These are phyloP conservation scores for Cytospora schulzeri DNA, from an alignment of 2,329 filamentous ascomycete species.

Conservation along the genomic window DNA sequence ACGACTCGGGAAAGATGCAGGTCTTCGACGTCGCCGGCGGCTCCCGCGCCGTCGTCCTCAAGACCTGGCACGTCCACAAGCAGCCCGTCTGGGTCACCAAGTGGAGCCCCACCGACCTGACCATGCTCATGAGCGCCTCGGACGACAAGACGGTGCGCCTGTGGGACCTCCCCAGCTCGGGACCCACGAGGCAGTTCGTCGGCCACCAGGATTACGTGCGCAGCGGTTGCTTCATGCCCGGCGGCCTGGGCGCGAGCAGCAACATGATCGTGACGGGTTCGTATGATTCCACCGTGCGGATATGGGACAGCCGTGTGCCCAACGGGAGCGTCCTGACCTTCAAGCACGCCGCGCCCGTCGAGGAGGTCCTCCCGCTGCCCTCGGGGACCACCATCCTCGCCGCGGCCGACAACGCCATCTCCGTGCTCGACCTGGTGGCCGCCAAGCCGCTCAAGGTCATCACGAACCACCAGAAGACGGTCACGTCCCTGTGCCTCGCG, in stretches of 20 bases:
- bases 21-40: slow-evolving; percentile 78
- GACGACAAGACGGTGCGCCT: slow-evolving; percentile 91
- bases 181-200: slow-evolving; percentile 74
- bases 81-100: slow-evolving; percentile 90
- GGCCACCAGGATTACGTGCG: slow-evolving; percentile 95
- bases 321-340: slow-evolving; percentile 80
- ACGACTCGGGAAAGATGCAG: slow-evolving; percentile 89
- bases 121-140: slow-evolving; percentile 82
- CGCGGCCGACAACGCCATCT: slow-evolving; percentile 82
- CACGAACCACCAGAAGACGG: slow-evolving; percentile 95
- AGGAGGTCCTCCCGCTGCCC: slow-evolving; percentile 83
- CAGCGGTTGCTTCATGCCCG: slow-evolving; percentile 80
- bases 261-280: slow-evolving; percentile 85
- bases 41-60: slow-evolving; percentile 81
- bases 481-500: slow-evolving; percentile 82
- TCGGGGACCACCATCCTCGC: slow-evolving; percentile 86
- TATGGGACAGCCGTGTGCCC: slow-evolving; percentile 87
- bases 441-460: slow-evolving; percentile 85
- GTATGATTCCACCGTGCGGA: slow-evolving; percentile 89
- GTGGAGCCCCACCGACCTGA: slow-evolving; percentile 89
- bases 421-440: slow-evolving; percentile 88
- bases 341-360: slow-evolving; percentile 87
- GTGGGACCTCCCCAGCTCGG: slow-evolving; percentile 87
- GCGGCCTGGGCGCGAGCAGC: slow-evolving; percentile 60
- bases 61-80: slow-evolving; percentile 93